A percentile compares a stretch with the other conserved stretches of the same genome.
Evolutionary conservation across 306 rosid genomes (phyloP).

Genomic region (Adenanthera pavonina): DNA sequence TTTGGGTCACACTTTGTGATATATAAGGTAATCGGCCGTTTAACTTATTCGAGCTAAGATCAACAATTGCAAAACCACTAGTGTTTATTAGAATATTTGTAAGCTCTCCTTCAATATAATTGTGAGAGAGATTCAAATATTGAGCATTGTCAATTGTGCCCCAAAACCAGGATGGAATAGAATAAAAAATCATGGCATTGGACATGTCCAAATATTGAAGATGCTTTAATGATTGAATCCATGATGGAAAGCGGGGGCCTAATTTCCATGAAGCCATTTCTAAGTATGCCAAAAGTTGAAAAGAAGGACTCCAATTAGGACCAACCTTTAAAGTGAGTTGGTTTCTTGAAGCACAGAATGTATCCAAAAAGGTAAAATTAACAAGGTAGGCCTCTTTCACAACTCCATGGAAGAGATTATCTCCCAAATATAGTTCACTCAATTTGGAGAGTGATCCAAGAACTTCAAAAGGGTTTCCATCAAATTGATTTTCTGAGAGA

Average conservation of each 20-base stretch:
- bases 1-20: too few species aligned
- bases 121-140: too few species aligned
- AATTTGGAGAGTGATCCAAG: neutral
- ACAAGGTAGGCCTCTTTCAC: constrained; percentile 25
- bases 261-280: neutral
- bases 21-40: too few species aligned
- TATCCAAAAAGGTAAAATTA: neutral
- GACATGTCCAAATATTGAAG: neutral
- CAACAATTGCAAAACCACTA: too few species aligned
- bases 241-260: constrained; percentile 35
- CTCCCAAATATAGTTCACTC: neutral
- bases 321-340: constrained; percentile 16
- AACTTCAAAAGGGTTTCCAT: too few species aligned
- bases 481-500: neutral
- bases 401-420: neutral
- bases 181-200: neutral
- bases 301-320: constrained; percentile 31
- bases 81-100: too few species aligned
- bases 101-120: too few species aligned
- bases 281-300: neutral
- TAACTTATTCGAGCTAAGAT: too few species aligned
- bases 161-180: constrained; percentile 24
- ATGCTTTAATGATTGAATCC: constrained; percentile 23
- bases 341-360: neutral
- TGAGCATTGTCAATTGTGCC: too few species aligned